A percentile compares a stretch with the other conserved stretches of the same genome.
phyloP scores from a whole-genome alignment of 129 eudicot genomes.

The Centrapalus pauciflorus region DNA sequence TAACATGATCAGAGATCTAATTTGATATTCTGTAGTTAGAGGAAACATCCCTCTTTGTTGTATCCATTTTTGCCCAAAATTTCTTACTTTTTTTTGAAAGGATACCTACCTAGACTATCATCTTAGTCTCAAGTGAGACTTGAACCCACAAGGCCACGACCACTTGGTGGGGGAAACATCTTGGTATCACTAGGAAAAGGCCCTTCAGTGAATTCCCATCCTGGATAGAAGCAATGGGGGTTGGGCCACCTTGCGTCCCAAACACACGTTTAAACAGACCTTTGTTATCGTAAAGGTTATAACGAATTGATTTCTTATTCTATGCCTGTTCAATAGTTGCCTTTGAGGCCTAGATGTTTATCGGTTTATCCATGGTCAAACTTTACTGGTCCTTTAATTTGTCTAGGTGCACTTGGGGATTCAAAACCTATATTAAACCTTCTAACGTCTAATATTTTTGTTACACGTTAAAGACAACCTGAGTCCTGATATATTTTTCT shows the following conservation, averaged over 20 bases:
- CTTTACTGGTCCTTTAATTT: not conserved
- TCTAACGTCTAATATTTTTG: not conserved
- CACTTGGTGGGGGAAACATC: no score
- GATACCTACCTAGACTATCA: no score
- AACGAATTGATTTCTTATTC: not conserved
- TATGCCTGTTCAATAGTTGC: not conserved
- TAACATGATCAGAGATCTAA: not conserved
- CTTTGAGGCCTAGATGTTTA: not conserved
- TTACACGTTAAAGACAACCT: no score
- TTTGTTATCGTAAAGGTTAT: conserved; percentile 1
- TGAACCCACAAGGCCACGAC: no score
- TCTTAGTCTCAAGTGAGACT: no score
- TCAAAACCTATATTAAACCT: not conserved
- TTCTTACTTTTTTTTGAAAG: no score
- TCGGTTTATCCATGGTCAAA: not conserved
- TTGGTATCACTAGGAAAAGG: no score
- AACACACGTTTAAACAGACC: not conserved
- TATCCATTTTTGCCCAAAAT: not conserved
- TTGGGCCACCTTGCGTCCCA: not conserved
- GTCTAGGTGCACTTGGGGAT: not conserved
- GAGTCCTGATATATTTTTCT: no score
- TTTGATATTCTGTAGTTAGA: not conserved
- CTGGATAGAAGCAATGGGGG: not conserved
- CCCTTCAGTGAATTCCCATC: no score
- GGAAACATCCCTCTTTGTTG: not conserved